A percentile compares a stretch with the other conserved stretches of the same genome.
These are phyloP conservation scores for Ammopiptanthus mongolicus DNA, from an alignment of 306 rosid genomes.

Conservation along the genomic window DNA sequence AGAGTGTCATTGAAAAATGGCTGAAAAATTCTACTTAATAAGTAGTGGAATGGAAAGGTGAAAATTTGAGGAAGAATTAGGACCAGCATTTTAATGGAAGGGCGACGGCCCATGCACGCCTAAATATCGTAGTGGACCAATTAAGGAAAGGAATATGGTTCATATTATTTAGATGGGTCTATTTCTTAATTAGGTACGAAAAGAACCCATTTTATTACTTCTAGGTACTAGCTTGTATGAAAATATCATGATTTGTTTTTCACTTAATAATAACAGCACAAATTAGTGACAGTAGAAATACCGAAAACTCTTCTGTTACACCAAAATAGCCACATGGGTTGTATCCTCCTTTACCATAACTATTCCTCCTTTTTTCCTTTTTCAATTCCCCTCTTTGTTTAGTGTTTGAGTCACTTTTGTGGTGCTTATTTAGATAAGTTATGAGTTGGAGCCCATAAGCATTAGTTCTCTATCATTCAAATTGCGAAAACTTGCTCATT, in stretches of 20 bases:
- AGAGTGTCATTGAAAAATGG: neutral
- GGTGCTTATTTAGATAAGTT: constrained; percentile 20
- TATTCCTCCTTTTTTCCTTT: neutral
- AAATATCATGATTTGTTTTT: neutral
- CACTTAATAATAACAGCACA: neutral
- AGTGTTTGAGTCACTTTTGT: constrained; percentile 15
- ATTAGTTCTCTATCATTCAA: constrained; percentile 26
- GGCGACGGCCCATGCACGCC: neutral
- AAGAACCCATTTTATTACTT: constrained; percentile 6
- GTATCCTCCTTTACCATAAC: neutral
- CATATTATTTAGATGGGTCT: constrained; percentile 12
- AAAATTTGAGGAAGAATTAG: neutral
- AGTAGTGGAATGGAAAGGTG: neutral
- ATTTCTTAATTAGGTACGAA: constrained; percentile 15
- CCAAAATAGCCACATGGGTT: neutral
- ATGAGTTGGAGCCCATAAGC: constrained; percentile 38
- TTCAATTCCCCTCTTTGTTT: neutral
- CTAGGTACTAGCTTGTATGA: constrained; percentile 10
- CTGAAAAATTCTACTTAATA: neutral
- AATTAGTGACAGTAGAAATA: neutral
- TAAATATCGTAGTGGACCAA: neutral
- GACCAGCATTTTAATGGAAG: neutral
- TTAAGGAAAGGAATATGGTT: neutral
- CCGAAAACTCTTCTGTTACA: neutral
- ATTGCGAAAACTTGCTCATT: neutral